Conservation (phyloP, 2,329 filamentous ascomycete species). For the Penicillium sclerotiorum region DNA sequence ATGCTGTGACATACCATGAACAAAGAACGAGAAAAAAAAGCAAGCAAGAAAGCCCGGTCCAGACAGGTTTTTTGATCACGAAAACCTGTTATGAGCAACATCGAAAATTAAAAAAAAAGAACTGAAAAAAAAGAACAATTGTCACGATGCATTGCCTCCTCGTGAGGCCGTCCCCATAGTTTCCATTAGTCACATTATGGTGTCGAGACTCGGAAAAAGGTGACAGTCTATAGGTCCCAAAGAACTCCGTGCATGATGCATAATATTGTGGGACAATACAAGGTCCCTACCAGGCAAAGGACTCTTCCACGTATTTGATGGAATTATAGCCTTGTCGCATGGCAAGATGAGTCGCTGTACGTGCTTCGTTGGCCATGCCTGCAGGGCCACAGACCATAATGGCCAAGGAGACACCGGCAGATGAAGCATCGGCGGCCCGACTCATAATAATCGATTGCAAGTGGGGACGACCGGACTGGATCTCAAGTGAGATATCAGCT, state of each 20-base stretch:
- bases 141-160: no score
- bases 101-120: no score
- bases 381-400: conserved; percentile 51
- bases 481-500: conserved; percentile 16
- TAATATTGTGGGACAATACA: no score
- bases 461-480: conserved; percentile 43
- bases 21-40: neutral
- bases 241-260: neutral
- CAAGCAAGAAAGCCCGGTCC: no score
- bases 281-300: conserved; percentile 41
- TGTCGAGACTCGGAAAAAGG: no score
- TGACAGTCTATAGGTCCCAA: neutral
- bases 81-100: no score
- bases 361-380: conserved; percentile 49
- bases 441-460: conserved; percentile 37
- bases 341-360: conserved; percentile 43
- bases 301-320: conserved; percentile 52
- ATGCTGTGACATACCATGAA: neutral
- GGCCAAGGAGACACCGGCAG: conserved; percentile 32
- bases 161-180: no score
- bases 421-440: conserved; percentile 34
- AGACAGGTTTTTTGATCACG: no score
- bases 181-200: no score
- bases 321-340: conserved; percentile 34
- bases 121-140: no score